Evolutionary conservation across 176 grass and related monocot genomes (phyloP), one percentile per base, ranked within the genome.

Genomic region (Melocanna baccifera): DNA sequence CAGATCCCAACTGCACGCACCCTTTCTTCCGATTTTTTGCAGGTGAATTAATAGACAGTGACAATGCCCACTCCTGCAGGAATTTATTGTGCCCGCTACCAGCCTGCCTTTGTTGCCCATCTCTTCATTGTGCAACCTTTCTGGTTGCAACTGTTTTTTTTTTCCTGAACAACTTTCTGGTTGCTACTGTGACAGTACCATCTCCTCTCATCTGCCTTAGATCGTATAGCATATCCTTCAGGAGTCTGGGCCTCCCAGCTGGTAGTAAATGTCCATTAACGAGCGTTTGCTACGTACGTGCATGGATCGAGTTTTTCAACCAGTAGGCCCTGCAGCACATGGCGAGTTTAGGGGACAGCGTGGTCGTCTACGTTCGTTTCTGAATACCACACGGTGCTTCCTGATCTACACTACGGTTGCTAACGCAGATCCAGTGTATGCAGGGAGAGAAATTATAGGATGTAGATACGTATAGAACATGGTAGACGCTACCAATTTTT

Each of bases 31-130:
- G 46, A 9, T 29, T 18, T 67, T 62, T 59, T 7, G 57, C 40
- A 56, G 67, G 34, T 28, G 67, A 58, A 52, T 81, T 47, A 70
- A 71, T 53, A 42, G 51, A 29, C n/a, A 19, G 61, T 67, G 72
- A 63, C 58, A 39, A 50, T 62, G 43, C 22, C 22, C 58, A 52
- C 11, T n/a, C 41, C 53, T 82, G 78, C 45, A 57, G 18, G 70
- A 89, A 85, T 81, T 89, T 82, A 86, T 81, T 52, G 88, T 13
- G 78, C 51, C 32, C 52, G 26, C 69, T 47, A 74, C 46, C 7
- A 43, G 34, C 57, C 13, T 62, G 25, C 74, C 71, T 25, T 66
- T 28, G 29, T 67, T 84, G 43, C 30, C 30, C 82, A 19, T 47
- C 67, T 80, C 68, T 80, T 86, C 84, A 86, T 40, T 43, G 74